Conservation (phyloP, 768 basidiomycete genomes). For the Tulasnella sp. region DNA sequence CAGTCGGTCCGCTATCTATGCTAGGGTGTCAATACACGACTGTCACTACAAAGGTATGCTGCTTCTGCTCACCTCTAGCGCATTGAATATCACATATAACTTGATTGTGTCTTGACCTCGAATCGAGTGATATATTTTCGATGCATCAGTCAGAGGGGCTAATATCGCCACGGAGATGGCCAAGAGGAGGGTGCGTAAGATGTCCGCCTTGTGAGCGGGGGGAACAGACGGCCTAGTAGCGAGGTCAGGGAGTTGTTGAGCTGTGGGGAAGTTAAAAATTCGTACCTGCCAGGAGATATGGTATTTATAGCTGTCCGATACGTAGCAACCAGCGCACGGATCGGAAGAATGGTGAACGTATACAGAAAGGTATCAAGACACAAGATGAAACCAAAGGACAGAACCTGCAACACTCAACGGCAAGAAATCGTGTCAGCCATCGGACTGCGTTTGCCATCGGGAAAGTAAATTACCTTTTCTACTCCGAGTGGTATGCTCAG, state of each 20-base stretch:
- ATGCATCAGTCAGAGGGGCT: constrained; percentile 78
- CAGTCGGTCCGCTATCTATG: constrained; percentile 86
- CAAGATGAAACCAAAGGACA: constrained; percentile 81
- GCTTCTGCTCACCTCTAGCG: constrained; percentile 65
- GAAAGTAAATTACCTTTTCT: constrained; percentile 58
- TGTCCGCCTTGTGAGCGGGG: constrained; percentile 83
- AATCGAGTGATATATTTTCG: constrained; percentile 96
- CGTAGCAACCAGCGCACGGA: constrained; percentile 61
- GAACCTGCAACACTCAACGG: constrained; percentile 41
- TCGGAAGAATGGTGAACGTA: constrained; percentile 93
- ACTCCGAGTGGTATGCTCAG: constrained; percentile 81
- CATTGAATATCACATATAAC: constrained; percentile 97
- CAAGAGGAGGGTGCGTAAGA: constrained; percentile 70
- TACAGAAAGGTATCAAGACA: constrained; percentile 97
- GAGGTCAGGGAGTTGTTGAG: constrained; percentile 26
- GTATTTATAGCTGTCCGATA: constrained; percentile 28
- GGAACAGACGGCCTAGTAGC: constrained; percentile 40
- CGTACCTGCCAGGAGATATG: constrained; percentile 33
- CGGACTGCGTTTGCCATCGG: neutral
- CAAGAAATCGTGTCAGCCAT: neutral
- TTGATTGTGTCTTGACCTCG: constrained; percentile 98
- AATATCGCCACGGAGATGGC: constrained; percentile 60
- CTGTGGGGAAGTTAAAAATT: neutral
- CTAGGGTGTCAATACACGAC: neutral
- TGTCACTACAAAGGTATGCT: neutral